These are phyloP conservation scores for Cladosporium cucumerinum DNA, from an alignment of 2,329 filamentous ascomycete genomes.

Conservation along the genomic window DNA sequence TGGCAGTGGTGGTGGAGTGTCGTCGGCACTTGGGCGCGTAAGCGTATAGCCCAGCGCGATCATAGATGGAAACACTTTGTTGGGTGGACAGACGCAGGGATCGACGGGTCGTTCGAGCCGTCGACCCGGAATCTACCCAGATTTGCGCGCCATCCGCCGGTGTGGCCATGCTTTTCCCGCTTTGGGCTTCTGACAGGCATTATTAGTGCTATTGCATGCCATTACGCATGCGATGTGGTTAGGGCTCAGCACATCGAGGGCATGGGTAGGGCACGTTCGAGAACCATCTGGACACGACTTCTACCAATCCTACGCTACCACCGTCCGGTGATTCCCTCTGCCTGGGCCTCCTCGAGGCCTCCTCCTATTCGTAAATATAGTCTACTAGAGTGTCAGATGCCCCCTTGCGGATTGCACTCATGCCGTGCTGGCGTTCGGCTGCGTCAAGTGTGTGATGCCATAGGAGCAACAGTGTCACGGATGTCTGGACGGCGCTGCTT, in stretches of 20 bases:
- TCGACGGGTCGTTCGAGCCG: constrained; percentile 10
- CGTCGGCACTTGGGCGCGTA: constrained; percentile 1
- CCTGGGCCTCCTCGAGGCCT: background rate
- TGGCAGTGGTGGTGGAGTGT: background rate
- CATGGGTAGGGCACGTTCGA: background rate
- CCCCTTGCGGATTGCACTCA: background rate
- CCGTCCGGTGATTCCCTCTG: background rate
- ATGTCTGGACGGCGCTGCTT: background rate
- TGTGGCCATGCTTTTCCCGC: background rate
- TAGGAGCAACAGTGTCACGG: background rate
- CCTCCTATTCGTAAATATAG: background rate
- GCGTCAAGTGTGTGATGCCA: background rate
- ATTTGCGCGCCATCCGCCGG: background rate
- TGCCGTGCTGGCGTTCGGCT: background rate
- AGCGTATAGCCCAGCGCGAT: background rate
- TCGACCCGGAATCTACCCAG: constrained; percentile 8
- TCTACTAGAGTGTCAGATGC: background rate
- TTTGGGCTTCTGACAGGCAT: constrained; percentile 6
- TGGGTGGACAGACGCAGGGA: constrained; percentile 12
- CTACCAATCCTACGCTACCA: background rate
- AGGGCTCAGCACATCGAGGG: background rate
- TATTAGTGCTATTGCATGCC: background rate
- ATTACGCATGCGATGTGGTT: background rate
- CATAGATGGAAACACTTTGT: background rate
- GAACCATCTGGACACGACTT: background rate